Base-by-base conservation (phyloP, 768 basidiomycete genomes). In the Kwoniella europaea region DNA sequence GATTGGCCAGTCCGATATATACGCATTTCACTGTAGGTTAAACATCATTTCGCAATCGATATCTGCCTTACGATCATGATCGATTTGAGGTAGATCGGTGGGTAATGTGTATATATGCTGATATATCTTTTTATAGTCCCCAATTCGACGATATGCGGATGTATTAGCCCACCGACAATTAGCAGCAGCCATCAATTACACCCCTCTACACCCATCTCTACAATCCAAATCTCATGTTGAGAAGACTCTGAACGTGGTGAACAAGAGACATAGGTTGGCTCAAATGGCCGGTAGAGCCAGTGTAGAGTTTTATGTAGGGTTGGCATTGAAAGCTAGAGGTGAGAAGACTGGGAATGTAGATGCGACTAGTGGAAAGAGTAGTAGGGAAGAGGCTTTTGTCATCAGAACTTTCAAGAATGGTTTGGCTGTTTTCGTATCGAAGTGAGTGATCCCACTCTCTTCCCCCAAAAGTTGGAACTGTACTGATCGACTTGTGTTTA, bases 211-310 rank as follows among this genome's bases (percentile, higher is more conserved):
- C 80, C 88, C 92, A 0, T 90, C 91, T 0, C 86, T 99, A 1
- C 94, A 97, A 77, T 93, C 93, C 0, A 93, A 94, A 82, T 82
- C 88, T 15, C 90, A 93, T 76, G 92, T 98, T 2, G 97, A 98
- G 80, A 89, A 90, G 20, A 88, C 92, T 7, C 84, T 98, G 73
- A 90, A 90, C 67, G 89, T 91, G 24, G 91, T 98, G 63, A 99
- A 98, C 78, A 88, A 90, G 54, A 88, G 95, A 18, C 96, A 99
- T 82, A 88, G 96, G 29, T 91, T 96, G 89, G 97, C 97, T 0
- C 97, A 99, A 80, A 96, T 95, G 92, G 97, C 97, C 0, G 90
- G 95, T 3, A 87, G 97, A 15, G 97, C 97, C 0, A 96, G 93
- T 80, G 91, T 98, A 42, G 96, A 99, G 84, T 99, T 98, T 75